Conservation (phyloP, 805 yeast species). For the Yarrowia sp. region DNA sequence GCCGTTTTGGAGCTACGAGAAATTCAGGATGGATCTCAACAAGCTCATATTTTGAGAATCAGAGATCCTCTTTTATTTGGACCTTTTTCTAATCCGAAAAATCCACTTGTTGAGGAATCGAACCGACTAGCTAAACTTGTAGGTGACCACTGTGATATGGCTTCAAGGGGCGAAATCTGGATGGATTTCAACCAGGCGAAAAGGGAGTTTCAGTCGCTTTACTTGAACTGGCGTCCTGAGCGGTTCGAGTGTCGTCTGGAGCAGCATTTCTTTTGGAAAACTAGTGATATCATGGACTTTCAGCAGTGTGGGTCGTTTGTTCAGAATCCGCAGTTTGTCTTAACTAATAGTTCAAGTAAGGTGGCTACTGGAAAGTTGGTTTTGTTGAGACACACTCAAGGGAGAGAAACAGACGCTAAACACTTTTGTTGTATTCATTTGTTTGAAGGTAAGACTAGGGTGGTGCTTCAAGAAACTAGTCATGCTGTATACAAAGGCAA, state of each 20-base stretch:
- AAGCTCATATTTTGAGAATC: background rate
- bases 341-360: conserved; percentile 30
- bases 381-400: conserved; percentile 28
- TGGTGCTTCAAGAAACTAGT: conserved; percentile 28
- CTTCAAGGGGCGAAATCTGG: conserved; percentile 31
- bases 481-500: conserved; percentile 32
- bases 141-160: conserved; percentile 20
- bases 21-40: conserved; percentile 28
- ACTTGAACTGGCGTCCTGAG: conserved; percentile 63
- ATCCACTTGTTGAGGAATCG: conserved; percentile 5
- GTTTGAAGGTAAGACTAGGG: conserved; percentile 22
- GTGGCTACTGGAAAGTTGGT: conserved; percentile 9
- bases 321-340: conserved; percentile 44
- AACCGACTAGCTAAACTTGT: background rate
- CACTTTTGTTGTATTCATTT: conserved; percentile 22
- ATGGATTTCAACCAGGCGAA: conserved; percentile 39
- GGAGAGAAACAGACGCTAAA: background rate
- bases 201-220: conserved; percentile 50
- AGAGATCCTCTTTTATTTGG: conserved; percentile 21
- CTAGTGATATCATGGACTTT: conserved; percentile 31
- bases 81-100: conserved; percentile 21
- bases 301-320: conserved; percentile 32
- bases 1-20: conserved; percentile 47
- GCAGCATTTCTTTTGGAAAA: conserved; percentile 38
- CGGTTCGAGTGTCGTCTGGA: conserved; percentile 34